Evolutionary conservation across 768 basidiomycete genomes (phyloP), one percentile per base, ranked within the genome.

Genomic region (Daedalea quercina): DNA sequence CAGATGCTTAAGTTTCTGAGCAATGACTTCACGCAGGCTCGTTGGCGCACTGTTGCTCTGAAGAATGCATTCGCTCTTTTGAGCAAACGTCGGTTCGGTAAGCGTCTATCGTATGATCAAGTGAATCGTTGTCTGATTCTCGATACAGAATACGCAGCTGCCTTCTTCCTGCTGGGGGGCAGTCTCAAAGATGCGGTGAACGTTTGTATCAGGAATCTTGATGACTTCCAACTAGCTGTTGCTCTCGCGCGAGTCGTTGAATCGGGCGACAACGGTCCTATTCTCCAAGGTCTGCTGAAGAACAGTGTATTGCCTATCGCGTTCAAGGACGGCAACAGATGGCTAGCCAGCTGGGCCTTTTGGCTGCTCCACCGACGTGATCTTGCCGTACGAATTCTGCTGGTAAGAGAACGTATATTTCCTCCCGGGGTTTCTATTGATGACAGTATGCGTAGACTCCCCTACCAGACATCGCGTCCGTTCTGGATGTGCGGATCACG

Each of bases 51-150:
- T 9, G 94, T 94, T 0, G 96, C 96, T 1, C 70, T 90, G 53
- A 99, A 99, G 74, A 99, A 99, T 66, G 96, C 96, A 8, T 99
- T 85, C 69, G 90, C 92, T 0, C 70, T 99, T 41, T 67, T 99
- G 53, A 77, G 88, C 63, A 98, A 95, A 72, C 90, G 86, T 54
- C 81, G 96, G 25, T 97, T 90, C 63, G 92, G 95, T 94, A 46
- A 41, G 86, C 70, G 4, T n/a, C 24, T 43, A 15, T 24, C n/a
- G n/a, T n/a, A n/a, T n/a, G n/a, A n/a, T 26, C 22, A 17, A n/a
- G 26, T 42, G 7, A 19, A 12, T 2, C n/a, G 4, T 24, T 41
- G 11, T 51, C 13, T 19, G 13, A 44, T 15, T 50, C 41, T 64
- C 24, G 46, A 58, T 49, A 12, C 64, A 97, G 96, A 93, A 65